These are phyloP conservation scores for Trypanosoma grayi DNA, from an alignment of 208 protist species.

Conservation along the genomic window DNA sequence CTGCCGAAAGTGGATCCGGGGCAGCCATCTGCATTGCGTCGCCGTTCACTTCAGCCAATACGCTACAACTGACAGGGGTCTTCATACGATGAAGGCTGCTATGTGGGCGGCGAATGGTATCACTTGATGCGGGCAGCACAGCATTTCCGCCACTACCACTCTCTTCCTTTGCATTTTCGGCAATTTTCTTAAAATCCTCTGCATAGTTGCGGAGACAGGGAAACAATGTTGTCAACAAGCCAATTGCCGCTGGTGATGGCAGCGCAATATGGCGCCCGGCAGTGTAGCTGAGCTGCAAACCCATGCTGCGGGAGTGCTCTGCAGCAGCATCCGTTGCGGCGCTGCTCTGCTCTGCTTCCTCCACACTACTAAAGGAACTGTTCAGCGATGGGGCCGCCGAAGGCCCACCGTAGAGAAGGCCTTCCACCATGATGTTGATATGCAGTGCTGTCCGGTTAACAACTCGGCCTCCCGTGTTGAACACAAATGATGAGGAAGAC, in stretches of 20 bases:
- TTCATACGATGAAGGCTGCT: conserved; percentile 1
- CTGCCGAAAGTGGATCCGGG: background rate
- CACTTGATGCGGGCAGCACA: background rate
- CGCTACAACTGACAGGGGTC: background rate
- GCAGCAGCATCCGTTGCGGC: background rate
- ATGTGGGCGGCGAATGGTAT: background rate
- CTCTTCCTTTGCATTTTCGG: background rate
- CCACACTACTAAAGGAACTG: conserved; percentile 17
- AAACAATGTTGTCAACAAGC: conserved; percentile 17
- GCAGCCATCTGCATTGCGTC: background rate
- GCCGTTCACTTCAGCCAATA: background rate
- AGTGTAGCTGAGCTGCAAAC: background rate
- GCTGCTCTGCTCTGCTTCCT: conserved; percentile 15
- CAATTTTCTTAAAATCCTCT: conserved; percentile 7
- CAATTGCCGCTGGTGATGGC: conserved; percentile 16
- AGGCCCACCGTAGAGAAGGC: conserved; percentile 1
- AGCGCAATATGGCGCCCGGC: background rate
- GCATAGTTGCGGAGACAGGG: conserved; percentile 20
- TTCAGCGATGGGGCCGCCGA: conserved; percentile 2
- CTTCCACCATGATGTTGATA: conserved; percentile 19
- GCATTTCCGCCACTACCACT: background rate
- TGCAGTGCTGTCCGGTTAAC: conserved; percentile 12
- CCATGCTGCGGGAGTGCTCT: background rate
- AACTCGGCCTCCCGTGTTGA: background rate
- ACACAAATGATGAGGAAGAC: background rate